Evolutionary conservation across 1,139 yeast species (phyloP), one percentile per base, ranked within the genome.

Genomic region (Kodamaea arcana): DNA sequence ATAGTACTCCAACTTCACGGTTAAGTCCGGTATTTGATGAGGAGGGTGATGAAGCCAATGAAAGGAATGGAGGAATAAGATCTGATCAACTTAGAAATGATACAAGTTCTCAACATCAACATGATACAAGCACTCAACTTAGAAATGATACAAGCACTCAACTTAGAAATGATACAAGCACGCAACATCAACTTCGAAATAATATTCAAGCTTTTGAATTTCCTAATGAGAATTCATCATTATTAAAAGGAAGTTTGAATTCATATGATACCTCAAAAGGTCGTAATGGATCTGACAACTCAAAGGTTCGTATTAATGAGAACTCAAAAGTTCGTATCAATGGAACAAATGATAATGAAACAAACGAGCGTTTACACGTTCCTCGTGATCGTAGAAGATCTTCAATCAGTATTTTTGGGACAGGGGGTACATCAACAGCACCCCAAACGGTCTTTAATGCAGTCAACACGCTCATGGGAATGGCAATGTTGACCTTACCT

Each of bases 381-480:
- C n/a, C n/a, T n/a, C n/a, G n/a, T n/a, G 11, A 11, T 10, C 27
- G 16, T 11, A 25, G 27, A 25, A 12, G 14, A 11, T 15, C 27
- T 13, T 28, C 30, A 5, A 23, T 13, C n/a, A 21, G 27, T 14
- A 14, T 22, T 18, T 22, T 20, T 22, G 17, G 10, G 6, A 17
- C 25, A 23, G 12, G 4, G 14, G 69, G 69, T 3, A 50, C 49
- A 29, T 65, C 72, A 0, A 88, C 97, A 0, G 82, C 80, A 0
- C 83, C 90, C 1, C 97, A 90, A 56, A 90, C 97, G 0, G 65
- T 85, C 15, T 87, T 90, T 65, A 90, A 90, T 54, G 79, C 94
- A 3, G 80, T 88, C 37, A 90, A 90, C 54, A 84, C 88, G 0
- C 64, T 88, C 29, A 78, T 88, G 49, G 97, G 97, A 0, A 78